Base-by-base conservation (phyloP, 2,329 filamentous ascomycete species). In the Penicillium sp. region DNA sequence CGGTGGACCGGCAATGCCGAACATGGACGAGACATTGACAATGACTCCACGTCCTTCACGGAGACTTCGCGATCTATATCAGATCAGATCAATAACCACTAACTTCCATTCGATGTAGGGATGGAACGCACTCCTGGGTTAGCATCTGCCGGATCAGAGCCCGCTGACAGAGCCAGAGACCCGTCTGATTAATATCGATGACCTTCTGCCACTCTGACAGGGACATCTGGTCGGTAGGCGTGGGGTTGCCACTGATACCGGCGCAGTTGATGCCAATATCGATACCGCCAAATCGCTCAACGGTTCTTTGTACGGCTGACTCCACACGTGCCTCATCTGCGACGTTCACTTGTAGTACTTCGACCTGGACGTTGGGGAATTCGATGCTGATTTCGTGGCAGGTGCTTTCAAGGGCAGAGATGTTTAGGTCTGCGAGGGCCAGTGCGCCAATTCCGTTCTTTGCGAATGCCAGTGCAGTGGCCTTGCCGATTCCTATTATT, bases 191-290 rank as follows among this genome's bases (percentile, higher is more conserved):
- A 41, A 83, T 68, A 50, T 77, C 73, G 3, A 84, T 58, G 1
- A 84, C 71, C 5, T 72, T 69, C 35, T 76, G 63, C 74, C 80
- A 84, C 40, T 81, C 78, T 1, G 71, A 69, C 44, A 78, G 69
- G 1, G 69, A 65, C 36, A 75, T 61, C 50, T 81, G 72, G 48
- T 81, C 74, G 0, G 79, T 82, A 1, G 66, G 64, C 14, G 61
- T 64, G 25, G 73, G 65, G 0, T 61, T 59, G 0, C 78, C 79
- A 6, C 68, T 68, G 24, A 83, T 74, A 2, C 81, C 81, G 1
- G 81, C 81, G 38, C 80, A 79, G 60, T 84, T 83, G 44, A 83
- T 72, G 0, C 79, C 80, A 31, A 81, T 72, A 57, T 84, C 81
- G 38, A 84, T 68, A 3, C 81, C 70, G 8, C 79, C 79, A 62